Evolutionary conservation across 2,329 filamentous ascomycete genomes (phyloP), one percentile per base, ranked within the genome.

Genomic region (Aspergillus viridinutans): DNA sequence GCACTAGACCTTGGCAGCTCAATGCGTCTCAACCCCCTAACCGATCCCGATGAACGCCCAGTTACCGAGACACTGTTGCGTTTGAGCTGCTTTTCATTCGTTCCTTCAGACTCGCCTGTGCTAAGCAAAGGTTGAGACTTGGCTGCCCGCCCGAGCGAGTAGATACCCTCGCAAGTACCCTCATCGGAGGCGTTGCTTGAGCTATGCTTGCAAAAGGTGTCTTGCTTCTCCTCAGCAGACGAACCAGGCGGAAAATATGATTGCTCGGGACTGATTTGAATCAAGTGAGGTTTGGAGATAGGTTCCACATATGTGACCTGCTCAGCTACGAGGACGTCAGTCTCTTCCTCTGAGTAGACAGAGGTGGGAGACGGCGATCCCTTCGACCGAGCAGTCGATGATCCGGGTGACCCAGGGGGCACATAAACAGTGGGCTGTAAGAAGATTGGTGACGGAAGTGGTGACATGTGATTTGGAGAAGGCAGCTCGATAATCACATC

Each of bases 401-500:
- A 60, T 25, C 56, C 52, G 8, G 58, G 58, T 28, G 68, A 60
- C 20, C 68, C 63, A 0, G 68, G 64, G 4, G 68, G 64, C 23
- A 68, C 64, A 50, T 71, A 71, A 23, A 71, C 67, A 3, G 61
- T 56, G 8, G 71, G 69, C 42, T 67, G 69, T 35, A 72, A 43
- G 54, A 70, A 70, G 23, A 69, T 54, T 20, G 61, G 67, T 21
- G 71, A 66, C 48, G 62, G 64, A 28, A 72, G 54, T 20, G 64
- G 62, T 7, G 67, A 63, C 12, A 68, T 61, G 20, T 60, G 61
- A 26, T 68, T 63, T 12, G 70, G 69, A 1, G 69, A 70, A 3
- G 71, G 67, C 10, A 73, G 58, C 55, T 72, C 71, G 7, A 73
- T 62, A 10, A 74, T 64, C 52, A 72, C 58, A 10, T 70, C 64